Evolutionary conservation across 345 rosid species (phyloP), one percentile per base, ranked within the genome.

Genomic region (Eucalyptus erythrocorys): DNA sequence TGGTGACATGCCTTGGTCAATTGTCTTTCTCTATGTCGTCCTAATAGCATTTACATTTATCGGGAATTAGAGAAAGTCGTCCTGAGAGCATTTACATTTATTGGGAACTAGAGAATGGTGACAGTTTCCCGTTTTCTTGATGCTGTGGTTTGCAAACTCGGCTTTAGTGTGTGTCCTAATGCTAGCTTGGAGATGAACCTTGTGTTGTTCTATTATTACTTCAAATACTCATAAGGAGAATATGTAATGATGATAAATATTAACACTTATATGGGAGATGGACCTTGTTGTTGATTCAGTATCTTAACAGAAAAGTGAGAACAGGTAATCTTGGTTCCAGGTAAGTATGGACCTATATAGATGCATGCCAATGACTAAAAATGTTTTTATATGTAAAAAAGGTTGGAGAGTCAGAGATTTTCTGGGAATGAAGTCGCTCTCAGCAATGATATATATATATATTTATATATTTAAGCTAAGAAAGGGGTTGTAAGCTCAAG

Each of bases 351-450:
- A 27, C 0, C 0, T 27, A 26, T 26, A 59, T 11, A 26, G 4
- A 8, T 55, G 61, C 61, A 55, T 55, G 61, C 22, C 6, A 1
- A 22, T 0, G 6, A 22, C 26, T 53, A 53, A 21, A 21, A 53
- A 53, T 9, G 13, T 4, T 55, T 55, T 55, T 22, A 55, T 0
- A 9, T 22, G 6, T 9, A 4, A 55, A 55, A 55, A 22, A 12
- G 1, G 1, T 0, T 1, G 5, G 13, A 10, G 12, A 51, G 55
- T 3, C 1, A 0, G 0, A 1, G 61, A 22, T 0, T 55, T 55
- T 24, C 1, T 55, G 13, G 61, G 3, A 55, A 55, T 22, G 6
- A 55, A 21, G 30, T 55, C 1, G 0, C 6, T 22, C 27, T 9
- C 5, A 8, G 0, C 3, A 53, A 53, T 2, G 3, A 55, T 4